Conservation (phyloP, 352 stramenopile genomes). For the Phytophthora ohioensis region DNA sequence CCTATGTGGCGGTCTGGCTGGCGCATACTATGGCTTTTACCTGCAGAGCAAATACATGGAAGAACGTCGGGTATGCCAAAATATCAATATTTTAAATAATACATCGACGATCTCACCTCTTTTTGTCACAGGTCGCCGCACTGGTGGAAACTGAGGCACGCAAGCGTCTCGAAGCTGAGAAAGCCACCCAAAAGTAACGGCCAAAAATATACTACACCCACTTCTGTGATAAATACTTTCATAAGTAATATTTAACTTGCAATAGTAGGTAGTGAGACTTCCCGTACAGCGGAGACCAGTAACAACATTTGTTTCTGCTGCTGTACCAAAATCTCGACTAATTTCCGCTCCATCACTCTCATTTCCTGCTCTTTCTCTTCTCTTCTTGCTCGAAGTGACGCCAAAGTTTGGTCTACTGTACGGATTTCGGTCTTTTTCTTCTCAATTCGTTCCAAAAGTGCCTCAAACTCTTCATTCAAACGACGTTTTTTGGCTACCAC, state of each 20-base stretch:
- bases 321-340: slow-evolving; percentile 86
- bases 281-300: slow-evolving; percentile 54
- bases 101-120: slow-evolving; percentile 1
- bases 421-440: slow-evolving; percentile 70
- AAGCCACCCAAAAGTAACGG: slow-evolving; percentile 20
- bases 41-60: slow-evolving; percentile 88
- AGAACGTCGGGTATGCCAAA: slow-evolving; percentile 62
- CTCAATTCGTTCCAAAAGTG: slow-evolving; percentile 76
- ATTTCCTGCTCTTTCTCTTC: slow-evolving; percentile 86
- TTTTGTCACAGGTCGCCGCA: slow-evolving; percentile 52
- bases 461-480: slow-evolving; percentile 86
- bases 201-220: slow-evolving; percentile 8
- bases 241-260: slow-evolving; percentile 4
- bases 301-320: slow-evolving; percentile 85
- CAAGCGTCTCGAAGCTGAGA: slow-evolving; percentile 66
- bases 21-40: slow-evolving; percentile 85
- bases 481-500: slow-evolving; percentile 79
- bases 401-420: slow-evolving; percentile 70
- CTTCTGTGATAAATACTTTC: slow-evolving; percentile 32
- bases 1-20: slow-evolving; percentile 68
- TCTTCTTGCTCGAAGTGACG: slow-evolving; percentile 52
- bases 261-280: slow-evolving; percentile 37
- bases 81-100: not conserved
- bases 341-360: slow-evolving; percentile 77
- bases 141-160: slow-evolving; percentile 72